These are phyloP conservation scores for Penicillium sp. DNA, from an alignment of 2,329 filamentous ascomycete species.

Conservation along the genomic window DNA sequence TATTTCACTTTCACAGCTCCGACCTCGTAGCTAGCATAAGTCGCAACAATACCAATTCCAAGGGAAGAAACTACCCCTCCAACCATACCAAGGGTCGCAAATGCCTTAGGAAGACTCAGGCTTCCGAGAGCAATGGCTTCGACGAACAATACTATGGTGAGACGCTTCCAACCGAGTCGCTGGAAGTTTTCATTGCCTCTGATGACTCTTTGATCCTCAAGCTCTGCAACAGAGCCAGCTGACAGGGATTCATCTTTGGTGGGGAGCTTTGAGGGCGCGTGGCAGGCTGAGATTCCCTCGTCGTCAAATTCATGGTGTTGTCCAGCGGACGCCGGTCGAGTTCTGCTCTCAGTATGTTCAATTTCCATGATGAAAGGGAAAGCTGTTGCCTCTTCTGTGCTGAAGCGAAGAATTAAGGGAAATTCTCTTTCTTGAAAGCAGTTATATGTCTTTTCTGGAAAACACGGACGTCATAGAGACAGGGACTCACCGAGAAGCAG, in stretches of 20 bases:
- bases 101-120: conserved; percentile 2
- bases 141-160: conserved; percentile 4
- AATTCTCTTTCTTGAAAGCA: background rate
- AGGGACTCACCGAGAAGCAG: background rate
- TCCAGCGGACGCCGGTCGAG: background rate
- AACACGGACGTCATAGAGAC: background rate
- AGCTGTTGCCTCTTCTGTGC: background rate
- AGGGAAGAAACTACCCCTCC: background rate
- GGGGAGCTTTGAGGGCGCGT: background rate
- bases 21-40: conserved; percentile 5
- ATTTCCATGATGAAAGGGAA: background rate
- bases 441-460: background rate
- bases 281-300: background rate
- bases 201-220: background rate
- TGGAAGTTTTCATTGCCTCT: background rate
- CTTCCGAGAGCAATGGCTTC: conserved; percentile 7
- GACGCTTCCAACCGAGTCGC: conserved; percentile 8
- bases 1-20: conserved; percentile 4
- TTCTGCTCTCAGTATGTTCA: background rate
- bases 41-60: conserved; percentile 5
- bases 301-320: background rate
- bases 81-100: conserved; percentile 6
- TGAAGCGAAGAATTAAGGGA: background rate
- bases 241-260: background rate
- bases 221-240: background rate